Evolutionary conservation across 768 basidiomycete species (phyloP).

Genomic region (Amanita molliuscula): DNA sequence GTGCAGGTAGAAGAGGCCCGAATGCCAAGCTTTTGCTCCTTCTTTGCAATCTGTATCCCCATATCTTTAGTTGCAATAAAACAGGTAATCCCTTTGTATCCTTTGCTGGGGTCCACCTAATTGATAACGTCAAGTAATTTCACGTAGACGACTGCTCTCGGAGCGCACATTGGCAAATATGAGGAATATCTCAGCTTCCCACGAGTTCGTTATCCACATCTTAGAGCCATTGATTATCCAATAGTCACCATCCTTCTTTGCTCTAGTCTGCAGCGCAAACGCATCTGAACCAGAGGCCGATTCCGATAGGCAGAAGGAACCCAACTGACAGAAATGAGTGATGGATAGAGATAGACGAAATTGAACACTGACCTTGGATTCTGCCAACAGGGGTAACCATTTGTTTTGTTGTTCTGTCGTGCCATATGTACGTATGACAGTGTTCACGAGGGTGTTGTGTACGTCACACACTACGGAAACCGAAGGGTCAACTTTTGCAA

Average conservation of each 20-base stretch:
- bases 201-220: constrained; percentile 98
- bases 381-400: constrained; percentile 78
- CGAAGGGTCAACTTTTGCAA: constrained; percentile 91
- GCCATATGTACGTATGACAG: constrained; percentile 81
- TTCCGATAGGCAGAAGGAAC: constrained; percentile 94
- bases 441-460: constrained; percentile 97
- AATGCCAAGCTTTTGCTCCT: constrained; percentile 97
- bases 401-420: constrained; percentile 77
- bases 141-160: background rate
- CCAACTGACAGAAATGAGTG: constrained; percentile 49
- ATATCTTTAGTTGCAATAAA: constrained; percentile 94
- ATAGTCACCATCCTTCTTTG: constrained; percentile 74
- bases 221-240: constrained; percentile 95
- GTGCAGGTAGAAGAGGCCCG: constrained; percentile 93
- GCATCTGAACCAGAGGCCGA: constrained; percentile 92
- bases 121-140: background rate
- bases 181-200: constrained; percentile 84
- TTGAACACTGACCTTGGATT: constrained; percentile 47
- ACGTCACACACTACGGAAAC: constrained; percentile 97
- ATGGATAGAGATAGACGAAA: background rate
- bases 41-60: constrained; percentile 96
- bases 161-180: constrained; percentile 84
- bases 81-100: constrained; percentile 99
- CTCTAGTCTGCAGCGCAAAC: constrained; percentile 91
- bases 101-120: constrained; percentile 78